phyloP scores from a whole-genome alignment of 2,329 filamentous ascomycete species.

The Cladophialophora carrionii region DNA sequence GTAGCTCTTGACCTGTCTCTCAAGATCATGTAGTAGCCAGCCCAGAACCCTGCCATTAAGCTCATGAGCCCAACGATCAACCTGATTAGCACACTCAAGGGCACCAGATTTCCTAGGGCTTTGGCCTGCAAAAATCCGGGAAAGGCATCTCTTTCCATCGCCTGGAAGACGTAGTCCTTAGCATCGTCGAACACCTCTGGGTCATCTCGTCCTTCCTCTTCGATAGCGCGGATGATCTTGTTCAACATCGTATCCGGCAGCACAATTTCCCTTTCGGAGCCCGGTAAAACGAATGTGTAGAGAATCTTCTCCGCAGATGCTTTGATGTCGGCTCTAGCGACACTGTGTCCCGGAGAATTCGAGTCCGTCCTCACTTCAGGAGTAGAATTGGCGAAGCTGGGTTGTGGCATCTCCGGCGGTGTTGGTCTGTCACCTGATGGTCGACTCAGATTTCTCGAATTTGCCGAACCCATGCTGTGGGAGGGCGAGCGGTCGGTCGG shows the following conservation, averaged over 20 bases:
- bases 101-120: slow-evolving; percentile 92
- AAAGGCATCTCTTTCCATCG: slow-evolving; percentile 99
- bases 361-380: slow-evolving; percentile 71
- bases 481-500: slow-evolving; percentile 33
- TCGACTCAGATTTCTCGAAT: slow-evolving; percentile 40
- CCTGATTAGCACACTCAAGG: slow-evolving; percentile 82
- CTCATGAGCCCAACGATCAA: slow-evolving; percentile 81
- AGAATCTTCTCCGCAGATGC: slow-evolving; percentile 96
- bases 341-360: slow-evolving; percentile 79
- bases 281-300: slow-evolving; percentile 94
- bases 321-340: slow-evolving; percentile 85
- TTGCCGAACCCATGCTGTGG: slow-evolving; percentile 53
- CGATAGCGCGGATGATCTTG: slow-evolving; percentile 83
- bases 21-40: slow-evolving; percentile 90
- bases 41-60: slow-evolving; percentile 93
- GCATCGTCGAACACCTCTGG: slow-evolving; percentile 96
- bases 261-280: slow-evolving; percentile 95
- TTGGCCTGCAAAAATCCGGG: slow-evolving; percentile 94
- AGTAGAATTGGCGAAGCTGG: slow-evolving; percentile 62
- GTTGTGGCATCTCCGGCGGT: slow-evolving; percentile 52
- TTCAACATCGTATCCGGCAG: slow-evolving; percentile 84
- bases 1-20: slow-evolving; percentile 73
- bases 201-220: slow-evolving; percentile 88
- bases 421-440: slow-evolving; percentile 40
- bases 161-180: slow-evolving; percentile 99